phyloP scores from a whole-genome alignment of 345 rosid genomes.

The Eutrema yunnanense region DNA sequence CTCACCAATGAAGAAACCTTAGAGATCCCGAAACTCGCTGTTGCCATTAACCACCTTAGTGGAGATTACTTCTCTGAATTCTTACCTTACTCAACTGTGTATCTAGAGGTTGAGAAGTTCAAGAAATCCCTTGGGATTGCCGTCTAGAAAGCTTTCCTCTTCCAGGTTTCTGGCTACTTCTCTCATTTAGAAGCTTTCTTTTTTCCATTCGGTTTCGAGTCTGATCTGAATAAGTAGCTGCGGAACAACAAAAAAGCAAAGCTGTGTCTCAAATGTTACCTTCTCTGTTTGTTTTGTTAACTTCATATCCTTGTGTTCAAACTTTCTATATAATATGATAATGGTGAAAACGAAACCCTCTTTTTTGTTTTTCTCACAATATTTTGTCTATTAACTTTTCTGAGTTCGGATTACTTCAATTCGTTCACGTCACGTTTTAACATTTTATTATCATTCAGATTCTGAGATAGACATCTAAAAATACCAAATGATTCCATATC shows the following conservation, averaged over 20 bases:
- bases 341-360: slow-evolving; percentile 12
- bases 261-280: slow-evolving; percentile 16
- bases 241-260: slow-evolving; percentile 22
- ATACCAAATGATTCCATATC: no score
- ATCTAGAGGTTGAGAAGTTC: slow-evolving; percentile 93
- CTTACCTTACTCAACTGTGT: slow-evolving; percentile 82
- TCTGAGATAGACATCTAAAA: no score
- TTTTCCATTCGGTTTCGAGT: background rate
- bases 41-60: slow-evolving; percentile 85
- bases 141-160: slow-evolving; percentile 34
- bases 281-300: slow-evolving; percentile 12
- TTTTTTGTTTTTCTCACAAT: background rate
- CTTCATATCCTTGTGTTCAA: background rate
- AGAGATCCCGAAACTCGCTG: slow-evolving; percentile 96
- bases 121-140: slow-evolving; percentile 70
- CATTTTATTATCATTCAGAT: no score
- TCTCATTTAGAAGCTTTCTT: background rate
- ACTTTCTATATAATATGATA: slow-evolving; percentile 13
- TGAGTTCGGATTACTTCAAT: no score
- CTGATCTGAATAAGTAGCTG: slow-evolving; percentile 25
- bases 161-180: slow-evolving; percentile 23
- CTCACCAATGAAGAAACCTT: slow-evolving; percentile 86
- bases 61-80: slow-evolving; percentile 70
- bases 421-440: no score
- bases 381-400: background rate